Evolutionary conservation across 495 filamentous ascomycete genomes (phyloP), one percentile per base, ranked within the genome.

Genomic region (Clavariopsis aquatica): DNA sequence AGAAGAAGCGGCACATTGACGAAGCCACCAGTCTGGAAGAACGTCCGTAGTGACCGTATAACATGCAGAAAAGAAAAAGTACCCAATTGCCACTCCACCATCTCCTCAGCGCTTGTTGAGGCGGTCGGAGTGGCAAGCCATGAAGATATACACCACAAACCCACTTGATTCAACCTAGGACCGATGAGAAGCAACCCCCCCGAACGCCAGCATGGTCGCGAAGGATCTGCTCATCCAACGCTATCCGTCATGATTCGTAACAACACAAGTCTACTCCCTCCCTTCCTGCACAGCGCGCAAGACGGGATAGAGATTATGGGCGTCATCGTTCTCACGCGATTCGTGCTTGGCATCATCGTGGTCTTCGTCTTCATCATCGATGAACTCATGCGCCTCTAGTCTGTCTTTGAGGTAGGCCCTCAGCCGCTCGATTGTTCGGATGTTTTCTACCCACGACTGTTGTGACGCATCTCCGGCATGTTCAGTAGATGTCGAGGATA

Each of bases 381-480:
- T 84, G 59, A 84, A 92, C 23, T 91, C 86, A 54, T 81, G 81
- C 29, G 78, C 78, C 61, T 88, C 80, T 22, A 95, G 77, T 20
- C 87, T 80, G 19, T 85, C 79, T 26, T 82, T 81, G 67, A 96
- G 83, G 68, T 85, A 84, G 41, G 83, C 81, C 36, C 90, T 82
- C 47, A 96, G 81, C 43, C 80, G 82, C 76, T 95, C 91, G 54
- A 95, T 86, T 41, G 87, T 81, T 27, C 91, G 89, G 60, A 92
- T 86, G 75, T 92, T 89, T 70, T 92, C 88, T 12, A 96, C 83
- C 91, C 91, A 95, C 36, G 82, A 80, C 63, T 91, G 89, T 68
- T 93, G 84, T 52, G 76, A 78, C 1, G 23, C 17, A 13, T 66
- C 64, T 20, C 29, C 61, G 26, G 46, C 29, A 19, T 64, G 60